Percentiles rank a stretch among this genome's conserved stretches.
Conservation (phyloP, 2,329 filamentous ascomycete species). For the Zalaria obscura region DNA sequence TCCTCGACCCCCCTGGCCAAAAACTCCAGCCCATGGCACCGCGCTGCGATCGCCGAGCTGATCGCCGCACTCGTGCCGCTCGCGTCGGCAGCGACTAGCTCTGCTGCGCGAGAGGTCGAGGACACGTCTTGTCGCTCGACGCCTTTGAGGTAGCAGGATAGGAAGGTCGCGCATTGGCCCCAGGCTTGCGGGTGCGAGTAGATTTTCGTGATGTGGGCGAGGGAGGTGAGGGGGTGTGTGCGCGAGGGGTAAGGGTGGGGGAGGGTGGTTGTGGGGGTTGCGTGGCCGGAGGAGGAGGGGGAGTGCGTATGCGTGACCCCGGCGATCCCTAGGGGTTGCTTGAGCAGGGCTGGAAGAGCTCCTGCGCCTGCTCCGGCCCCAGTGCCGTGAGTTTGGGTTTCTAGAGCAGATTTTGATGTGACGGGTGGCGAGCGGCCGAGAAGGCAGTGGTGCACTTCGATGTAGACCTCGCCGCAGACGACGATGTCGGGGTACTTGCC, state of each 20-base stretch:
- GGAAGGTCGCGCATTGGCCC: slow-evolving; percentile 73
- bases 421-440: slow-evolving; percentile 35
- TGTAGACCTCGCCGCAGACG: slow-evolving; percentile 72
- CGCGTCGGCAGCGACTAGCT: slow-evolving; percentile 49
- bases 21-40: slow-evolving; percentile 51
- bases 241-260: slow-evolving; percentile 1
- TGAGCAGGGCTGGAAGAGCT: neutral
- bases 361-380: neutral
- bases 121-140: slow-evolving; percentile 72
- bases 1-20: slow-evolving; percentile 61
- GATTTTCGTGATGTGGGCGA: slow-evolving; percentile 55
- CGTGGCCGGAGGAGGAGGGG: slow-evolving; percentile 27
- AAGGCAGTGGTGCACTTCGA: slow-evolving; percentile 79
- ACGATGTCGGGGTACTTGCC: slow-evolving; percentile 50
- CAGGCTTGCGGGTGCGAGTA: slow-evolving; percentile 95
- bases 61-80: slow-evolving; percentile 56
- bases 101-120: slow-evolving; percentile 73
- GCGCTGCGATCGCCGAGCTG: slow-evolving; percentile 59
- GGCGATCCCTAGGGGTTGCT: too few species aligned
- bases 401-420: neutral
- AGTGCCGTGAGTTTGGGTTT: neutral
- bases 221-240: slow-evolving; percentile 33
- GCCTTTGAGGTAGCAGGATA: slow-evolving; percentile 53
- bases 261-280: slow-evolving; percentile 31
- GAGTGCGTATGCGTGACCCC: too few species aligned